phyloP scores from a whole-genome alignment of 2,329 filamentous ascomycete species.

The Zasmidium angulare region DNA sequence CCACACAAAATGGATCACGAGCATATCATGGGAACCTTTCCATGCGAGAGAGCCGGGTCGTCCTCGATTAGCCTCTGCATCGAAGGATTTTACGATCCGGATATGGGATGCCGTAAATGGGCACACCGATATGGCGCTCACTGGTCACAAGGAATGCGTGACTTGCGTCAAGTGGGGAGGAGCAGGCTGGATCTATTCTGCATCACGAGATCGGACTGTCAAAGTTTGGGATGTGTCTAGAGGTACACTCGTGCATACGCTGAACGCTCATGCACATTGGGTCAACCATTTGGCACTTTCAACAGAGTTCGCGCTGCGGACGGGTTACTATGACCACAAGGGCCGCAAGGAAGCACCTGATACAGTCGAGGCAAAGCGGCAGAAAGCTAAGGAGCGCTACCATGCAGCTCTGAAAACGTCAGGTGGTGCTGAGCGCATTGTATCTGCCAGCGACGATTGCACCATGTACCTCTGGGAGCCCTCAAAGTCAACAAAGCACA shows the following conservation, averaged over 20 bases:
- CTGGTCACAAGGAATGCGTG: conserved; percentile 84
- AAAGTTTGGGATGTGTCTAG: conserved; percentile 83
- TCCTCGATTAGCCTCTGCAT: conserved; percentile 78
- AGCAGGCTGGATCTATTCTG: conserved; percentile 78
- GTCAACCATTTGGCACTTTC: conserved; percentile 94
- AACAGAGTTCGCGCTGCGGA: conserved; percentile 85
- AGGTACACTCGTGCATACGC: conserved; percentile 76
- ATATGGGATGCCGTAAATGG: conserved; percentile 83
- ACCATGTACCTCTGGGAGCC: conserved; percentile 97
- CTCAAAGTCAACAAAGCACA: conserved; percentile 71
- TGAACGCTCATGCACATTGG: conserved; percentile 85
- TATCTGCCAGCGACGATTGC: conserved; percentile 92
- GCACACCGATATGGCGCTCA: conserved; percentile 76
- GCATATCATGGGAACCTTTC: conserved; percentile 89
- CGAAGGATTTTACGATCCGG: conserved; percentile 84
- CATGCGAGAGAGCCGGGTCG: conserved; percentile 74
- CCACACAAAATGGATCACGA: conserved; percentile 86
- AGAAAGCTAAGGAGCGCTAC: conserved; percentile 78
- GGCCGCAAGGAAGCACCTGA: conserved; percentile 64
- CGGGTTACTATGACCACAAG: conserved; percentile 81
- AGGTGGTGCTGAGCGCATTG: conserved; percentile 72
- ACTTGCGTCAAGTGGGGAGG: conserved; percentile 95
- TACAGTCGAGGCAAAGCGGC: conserved; percentile 67
- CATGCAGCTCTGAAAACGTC: conserved; percentile 70
- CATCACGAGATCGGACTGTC: conserved; percentile 87